Conservation (phyloP, 306 rosid genomes). For the Canavalia ensiformis region DNA sequence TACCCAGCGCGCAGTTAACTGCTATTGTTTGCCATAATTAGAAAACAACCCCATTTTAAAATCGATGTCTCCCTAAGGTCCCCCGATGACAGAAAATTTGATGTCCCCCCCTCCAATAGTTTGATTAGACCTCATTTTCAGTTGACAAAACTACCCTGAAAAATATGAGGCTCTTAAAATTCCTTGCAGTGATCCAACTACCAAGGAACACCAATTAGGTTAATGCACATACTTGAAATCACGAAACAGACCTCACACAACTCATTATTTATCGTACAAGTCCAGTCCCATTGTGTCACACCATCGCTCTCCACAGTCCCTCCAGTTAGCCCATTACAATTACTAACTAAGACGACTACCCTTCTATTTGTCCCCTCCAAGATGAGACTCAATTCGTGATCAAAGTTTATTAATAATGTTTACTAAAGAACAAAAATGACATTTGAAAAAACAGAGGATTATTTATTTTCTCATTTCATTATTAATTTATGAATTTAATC, state of each 20-base stretch:
- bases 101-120: constrained; percentile 23
- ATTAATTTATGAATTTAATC: background rate
- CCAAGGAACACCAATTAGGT: background rate
- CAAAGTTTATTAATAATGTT: background rate
- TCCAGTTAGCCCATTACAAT: constrained; percentile 27
- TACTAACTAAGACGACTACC: constrained; percentile 10
- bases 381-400: background rate
- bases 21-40: constrained; percentile 41
- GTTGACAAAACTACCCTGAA: constrained; percentile 45
- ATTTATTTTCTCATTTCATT: background rate
- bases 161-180: constrained; percentile 42
- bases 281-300: background rate
- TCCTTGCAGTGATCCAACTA: constrained; percentile 18
- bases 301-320: constrained; percentile 50
- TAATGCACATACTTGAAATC: constrained; percentile 24
- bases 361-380: background rate
- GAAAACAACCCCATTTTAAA: constrained; percentile 39
- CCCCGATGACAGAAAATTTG: constrained; percentile 5
- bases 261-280: background rate
- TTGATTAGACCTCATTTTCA: constrained; percentile 26
- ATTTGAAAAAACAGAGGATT: no score
- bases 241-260: constrained; percentile 42
- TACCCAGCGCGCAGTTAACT: background rate
- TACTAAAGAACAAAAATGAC: background rate
- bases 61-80: constrained; percentile 39